A percentile compares a stretch with the other conserved stretches of the same genome.
Conservation (phyloP, 805 yeast species). For the Ogataea nakhonphanomensis region DNA sequence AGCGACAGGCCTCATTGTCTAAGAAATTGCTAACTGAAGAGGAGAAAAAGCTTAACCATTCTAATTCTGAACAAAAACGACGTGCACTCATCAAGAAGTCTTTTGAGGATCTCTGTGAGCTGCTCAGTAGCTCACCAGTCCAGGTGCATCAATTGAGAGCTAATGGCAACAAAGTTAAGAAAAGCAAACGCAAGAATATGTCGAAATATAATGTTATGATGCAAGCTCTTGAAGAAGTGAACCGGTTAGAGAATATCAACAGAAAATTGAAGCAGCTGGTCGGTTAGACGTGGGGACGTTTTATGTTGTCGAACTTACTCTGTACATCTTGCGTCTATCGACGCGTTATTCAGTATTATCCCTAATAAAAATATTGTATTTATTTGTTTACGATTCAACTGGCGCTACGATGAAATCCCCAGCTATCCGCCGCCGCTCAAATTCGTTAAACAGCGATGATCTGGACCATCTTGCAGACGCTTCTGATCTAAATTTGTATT, state of each 20-base stretch:
- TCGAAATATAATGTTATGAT: constrained; percentile 30
- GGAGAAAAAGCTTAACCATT: constrained; percentile 37
- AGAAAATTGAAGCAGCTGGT: constrained; percentile 11
- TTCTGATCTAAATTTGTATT: constrained; percentile 11
- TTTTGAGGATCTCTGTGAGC: constrained; percentile 34
- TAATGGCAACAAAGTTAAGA: constrained; percentile 7
- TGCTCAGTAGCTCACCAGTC: constrained; percentile 20
- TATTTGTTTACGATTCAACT: constrained; percentile 5
- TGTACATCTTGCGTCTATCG: constrained; percentile 1
- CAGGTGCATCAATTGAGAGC: constrained; percentile 7
- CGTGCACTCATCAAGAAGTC: constrained; percentile 36
- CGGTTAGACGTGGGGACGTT: constrained; percentile 2
- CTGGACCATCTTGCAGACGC: constrained; percentile 11
- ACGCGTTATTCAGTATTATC: neutral
- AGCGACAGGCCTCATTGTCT: neutral
- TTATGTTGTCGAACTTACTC: neutral
- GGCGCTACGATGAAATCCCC: constrained; percentile 1
- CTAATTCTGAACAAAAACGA: constrained; percentile 39
- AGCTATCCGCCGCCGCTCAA: constrained; percentile 8
- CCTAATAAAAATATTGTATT: neutral
- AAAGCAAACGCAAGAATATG: constrained; percentile 23
- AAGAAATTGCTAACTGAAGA: constrained; percentile 26
- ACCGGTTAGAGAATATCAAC: constrained; percentile 23
- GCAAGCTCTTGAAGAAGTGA: constrained; percentile 30
- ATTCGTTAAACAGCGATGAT: constrained; percentile 11